phyloP scores from a whole-genome alignment of 768 basidiomycete species.

The Suillus fuscotomentosus region DNA sequence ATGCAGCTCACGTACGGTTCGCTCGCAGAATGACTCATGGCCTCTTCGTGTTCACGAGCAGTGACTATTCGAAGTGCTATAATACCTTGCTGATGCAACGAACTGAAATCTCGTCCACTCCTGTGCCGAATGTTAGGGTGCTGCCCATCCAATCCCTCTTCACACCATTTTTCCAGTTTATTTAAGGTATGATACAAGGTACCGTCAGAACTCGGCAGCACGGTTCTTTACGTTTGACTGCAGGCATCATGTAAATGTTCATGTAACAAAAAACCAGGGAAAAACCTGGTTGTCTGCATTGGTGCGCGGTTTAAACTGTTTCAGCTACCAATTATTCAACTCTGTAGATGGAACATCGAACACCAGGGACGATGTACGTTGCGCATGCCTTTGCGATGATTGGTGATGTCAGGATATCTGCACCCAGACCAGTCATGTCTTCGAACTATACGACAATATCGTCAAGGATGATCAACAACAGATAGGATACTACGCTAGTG shows the following conservation, averaged over 20 bases:
- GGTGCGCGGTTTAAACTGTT: background rate
- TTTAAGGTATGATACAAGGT: background rate
- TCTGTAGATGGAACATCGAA: background rate
- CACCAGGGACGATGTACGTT: background rate
- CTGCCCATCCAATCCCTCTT: background rate
- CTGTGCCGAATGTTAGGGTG: background rate
- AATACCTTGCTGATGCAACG: background rate
- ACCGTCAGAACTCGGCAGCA: background rate
- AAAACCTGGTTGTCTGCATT: background rate
- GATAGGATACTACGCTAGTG: conserved; percentile 36
- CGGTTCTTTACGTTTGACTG: background rate
- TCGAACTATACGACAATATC: conserved; percentile 34
- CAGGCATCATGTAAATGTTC: background rate
- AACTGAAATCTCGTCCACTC: background rate
- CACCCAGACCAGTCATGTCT: conserved; percentile 36
- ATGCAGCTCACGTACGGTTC: background rate
- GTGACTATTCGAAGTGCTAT: background rate
- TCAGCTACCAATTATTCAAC: background rate
- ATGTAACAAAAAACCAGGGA: background rate
- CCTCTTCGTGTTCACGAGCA: background rate
- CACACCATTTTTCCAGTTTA: background rate
- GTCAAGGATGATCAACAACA: conserved; percentile 22
- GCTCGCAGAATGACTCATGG: background rate
- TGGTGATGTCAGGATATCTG: background rate
- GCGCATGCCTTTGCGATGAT: background rate